Base-by-base conservation (phyloP, 2,329 filamentous ascomycete species). In the Ascochyta rabiei region DNA sequence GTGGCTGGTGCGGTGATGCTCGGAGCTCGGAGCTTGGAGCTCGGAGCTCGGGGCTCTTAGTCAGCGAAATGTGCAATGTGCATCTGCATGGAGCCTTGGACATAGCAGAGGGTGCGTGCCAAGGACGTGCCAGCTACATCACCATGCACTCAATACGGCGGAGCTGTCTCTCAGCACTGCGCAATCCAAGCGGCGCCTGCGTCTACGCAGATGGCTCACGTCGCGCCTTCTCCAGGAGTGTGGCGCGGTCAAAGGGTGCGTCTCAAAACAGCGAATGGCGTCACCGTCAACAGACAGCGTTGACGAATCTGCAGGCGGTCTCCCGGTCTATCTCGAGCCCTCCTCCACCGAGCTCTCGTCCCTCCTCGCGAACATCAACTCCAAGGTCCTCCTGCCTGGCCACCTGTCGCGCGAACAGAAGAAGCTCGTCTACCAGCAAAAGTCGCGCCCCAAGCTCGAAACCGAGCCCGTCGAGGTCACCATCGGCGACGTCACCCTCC, bases 371-470 rank as follows among this genome's bases (percentile, higher is more conserved):
- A 69, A 59, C 9, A 66, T 80, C 47, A 79, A 80, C 57, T 69
- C 68, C 40, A 76, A 77, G 45, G 64, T 81, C 61, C 73, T 81
- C 53, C 71, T 81, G 19, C 79, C 79, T 13, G 50, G 51, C 6
- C 76, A 79, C 63, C 74, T 82, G 47, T 74, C 69, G 53, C 57
- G 63, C 15, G 69, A 71, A 34, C 77, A 81, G 59, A 63, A 70
- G 26, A 68, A 73, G 53, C 73, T 81, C 26, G 75, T 81, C 59
- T 80, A 75, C 70, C 64, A 67, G 40, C 55, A 69, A 16, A 73
- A 76, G 31, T 70, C 77, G 67, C 68, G 68, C n/a, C 65, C 76
- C 39, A 71, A 73, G 34, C 75, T 82, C 31, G 68, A 75, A 43
- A 74, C 69, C 23, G 72, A 79, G 50, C 77, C 79, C 28, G 70